Percentiles rank a stretch among this genome's conserved stretches.
Evolutionary conservation across 2,329 filamentous ascomycete species (phyloP).

Genomic region (Herpotrichia juniperi): DNA sequence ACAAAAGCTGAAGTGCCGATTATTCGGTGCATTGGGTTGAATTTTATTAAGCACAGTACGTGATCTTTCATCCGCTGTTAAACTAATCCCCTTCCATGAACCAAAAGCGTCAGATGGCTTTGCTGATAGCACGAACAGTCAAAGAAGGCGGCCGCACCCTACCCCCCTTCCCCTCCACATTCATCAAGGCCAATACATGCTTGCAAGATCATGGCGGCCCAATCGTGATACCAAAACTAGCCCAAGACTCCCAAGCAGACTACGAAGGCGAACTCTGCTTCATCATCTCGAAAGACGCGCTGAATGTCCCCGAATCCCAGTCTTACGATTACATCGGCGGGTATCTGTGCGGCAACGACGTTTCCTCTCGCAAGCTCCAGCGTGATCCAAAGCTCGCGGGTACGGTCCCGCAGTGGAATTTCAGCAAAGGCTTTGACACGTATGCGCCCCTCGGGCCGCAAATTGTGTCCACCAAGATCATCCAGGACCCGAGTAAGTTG

Average conservation of each 20-base stretch:
- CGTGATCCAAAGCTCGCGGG: conserved; percentile 57
- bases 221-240: conserved; percentile 56
- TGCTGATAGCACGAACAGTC: conserved; percentile 42
- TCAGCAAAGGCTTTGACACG: conserved; percentile 63
- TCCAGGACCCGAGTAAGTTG: conserved; percentile 53
- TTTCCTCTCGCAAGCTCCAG: conserved; percentile 61
- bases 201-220: conserved; percentile 47
- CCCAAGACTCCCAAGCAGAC: conserved; percentile 55
- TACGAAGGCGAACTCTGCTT: conserved; percentile 59
- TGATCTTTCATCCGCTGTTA: background rate
- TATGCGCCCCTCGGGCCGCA: conserved; percentile 61
- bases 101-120: background rate
- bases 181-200: conserved; percentile 56
- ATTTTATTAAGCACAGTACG: conserved; percentile 64
- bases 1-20: conserved; percentile 59
- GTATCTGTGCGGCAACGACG: conserved; percentile 62
- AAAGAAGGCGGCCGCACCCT: conserved; percentile 58
- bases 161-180: conserved; percentile 57
- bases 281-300: conserved; percentile 59
- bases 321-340: conserved; percentile 59
- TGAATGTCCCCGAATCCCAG: conserved; percentile 53
- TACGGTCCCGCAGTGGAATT: conserved; percentile 62
- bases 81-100: background rate
- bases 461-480: conserved; percentile 51
- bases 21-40: conserved; percentile 64